A percentile compares a stretch with the other conserved stretches of the same genome.
phyloP scores from a whole-genome alignment of 371 early-diverging fungal species.

The Apophysomyces variabilis region DNA sequence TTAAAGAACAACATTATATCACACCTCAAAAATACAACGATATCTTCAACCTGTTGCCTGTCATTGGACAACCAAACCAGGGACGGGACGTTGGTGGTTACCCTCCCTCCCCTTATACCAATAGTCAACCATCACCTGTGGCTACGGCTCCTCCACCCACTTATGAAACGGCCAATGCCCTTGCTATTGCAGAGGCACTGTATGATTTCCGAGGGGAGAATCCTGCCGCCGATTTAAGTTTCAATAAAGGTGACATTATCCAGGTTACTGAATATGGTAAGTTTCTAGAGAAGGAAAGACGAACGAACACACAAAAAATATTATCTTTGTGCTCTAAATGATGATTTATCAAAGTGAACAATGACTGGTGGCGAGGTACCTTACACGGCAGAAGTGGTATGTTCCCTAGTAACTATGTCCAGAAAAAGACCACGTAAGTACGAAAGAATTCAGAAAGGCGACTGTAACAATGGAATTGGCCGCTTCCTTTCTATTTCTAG shows the following conservation, averaged over 20 bases:
- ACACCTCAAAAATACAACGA: slow-evolving; percentile 29
- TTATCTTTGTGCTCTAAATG: background rate
- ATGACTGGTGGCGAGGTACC: slow-evolving; percentile 45
- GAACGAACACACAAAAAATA: background rate
- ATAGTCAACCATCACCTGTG: background rate
- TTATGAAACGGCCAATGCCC: slow-evolving; percentile 4
- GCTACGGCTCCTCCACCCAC: slow-evolving; percentile 22
- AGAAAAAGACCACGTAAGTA: slow-evolving; percentile 22
- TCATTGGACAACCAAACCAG: slow-evolving; percentile 12
- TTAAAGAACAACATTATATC: slow-evolving; percentile 30
- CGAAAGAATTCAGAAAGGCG: too few relatives aligned
- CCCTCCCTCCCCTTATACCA: slow-evolving; percentile 6
- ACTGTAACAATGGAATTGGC: background rate
- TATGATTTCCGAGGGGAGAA: slow-evolving; percentile 33
- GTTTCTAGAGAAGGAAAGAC: background rate
- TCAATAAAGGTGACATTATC: slow-evolving; percentile 26
- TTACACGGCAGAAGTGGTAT: slow-evolving; percentile 32
- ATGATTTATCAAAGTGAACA: slow-evolving; percentile 26
- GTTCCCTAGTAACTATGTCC: slow-evolving; percentile 40
- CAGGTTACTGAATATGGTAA: slow-evolving; percentile 28
- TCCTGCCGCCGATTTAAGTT: slow-evolving; percentile 27
- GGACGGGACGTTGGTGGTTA: slow-evolving; percentile 16
- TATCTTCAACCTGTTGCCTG: slow-evolving; percentile 26
- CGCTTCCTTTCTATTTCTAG: background rate
- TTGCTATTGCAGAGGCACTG: slow-evolving; percentile 32